Conservation (phyloP, 192 early-diverging fungal genomes). For the Coemansia nantahalensis region DNA sequence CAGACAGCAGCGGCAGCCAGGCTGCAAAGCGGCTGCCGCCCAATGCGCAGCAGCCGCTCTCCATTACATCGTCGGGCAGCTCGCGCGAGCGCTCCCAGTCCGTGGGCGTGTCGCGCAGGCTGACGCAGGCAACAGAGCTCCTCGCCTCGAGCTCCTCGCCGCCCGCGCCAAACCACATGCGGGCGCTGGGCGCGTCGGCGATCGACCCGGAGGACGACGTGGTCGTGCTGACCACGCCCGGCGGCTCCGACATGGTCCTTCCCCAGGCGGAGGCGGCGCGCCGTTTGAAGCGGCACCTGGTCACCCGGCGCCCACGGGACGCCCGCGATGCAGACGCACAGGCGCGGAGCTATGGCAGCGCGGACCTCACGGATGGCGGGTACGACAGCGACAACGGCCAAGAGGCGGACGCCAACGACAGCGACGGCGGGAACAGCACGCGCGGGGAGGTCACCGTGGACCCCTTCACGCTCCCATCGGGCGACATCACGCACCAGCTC, state of each 20-base stretch:
- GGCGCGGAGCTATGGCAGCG: slow-evolving; percentile 43
- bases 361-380: slow-evolving; percentile 11
- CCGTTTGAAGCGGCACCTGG: slow-evolving; percentile 68
- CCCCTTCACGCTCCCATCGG: slow-evolving; percentile 62
- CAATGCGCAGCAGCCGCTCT: slow-evolving; percentile 28
- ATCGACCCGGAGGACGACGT: slow-evolving; percentile 18
- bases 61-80: slow-evolving; percentile 11
- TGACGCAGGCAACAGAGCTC: slow-evolving; percentile 34
- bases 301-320: slow-evolving; percentile 54
- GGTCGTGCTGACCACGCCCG: not conserved
- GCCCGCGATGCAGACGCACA: slow-evolving; percentile 32
- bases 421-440: slow-evolving; percentile 9
- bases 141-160: slow-evolving; percentile 33
- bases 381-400: slow-evolving; percentile 16
- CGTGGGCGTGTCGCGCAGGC: slow-evolving; percentile 10
- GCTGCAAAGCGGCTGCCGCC: slow-evolving; percentile 27
- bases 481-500: slow-evolving; percentile 77
- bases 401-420: slow-evolving; percentile 9
- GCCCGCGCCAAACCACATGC: slow-evolving; percentile 1
- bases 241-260: slow-evolving; percentile 30
- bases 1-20: no score
- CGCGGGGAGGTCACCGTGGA: slow-evolving; percentile 11
- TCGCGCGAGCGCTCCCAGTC: slow-evolving; percentile 9
- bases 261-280: slow-evolving; percentile 55
- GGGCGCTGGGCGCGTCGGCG: not conserved